Evolutionary conservation across 371 early-diverging fungal species (phyloP).

Genomic region (Rhizomucor pusillus): DNA sequence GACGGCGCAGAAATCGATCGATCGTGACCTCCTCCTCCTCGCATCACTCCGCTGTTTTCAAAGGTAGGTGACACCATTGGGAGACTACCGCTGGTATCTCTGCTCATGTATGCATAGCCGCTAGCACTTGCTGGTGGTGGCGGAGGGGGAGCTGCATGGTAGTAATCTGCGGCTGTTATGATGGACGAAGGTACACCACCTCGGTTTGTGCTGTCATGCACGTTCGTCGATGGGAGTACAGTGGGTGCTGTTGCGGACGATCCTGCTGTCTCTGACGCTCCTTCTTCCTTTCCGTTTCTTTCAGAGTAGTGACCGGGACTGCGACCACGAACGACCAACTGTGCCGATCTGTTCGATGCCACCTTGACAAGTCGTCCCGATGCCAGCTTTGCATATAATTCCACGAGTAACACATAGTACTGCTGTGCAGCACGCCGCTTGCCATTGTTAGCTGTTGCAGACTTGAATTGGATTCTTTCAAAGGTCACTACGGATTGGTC

Average conservation of each 20-base stretch:
- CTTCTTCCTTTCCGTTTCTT: neutral
- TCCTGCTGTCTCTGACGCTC: constrained; percentile 26
- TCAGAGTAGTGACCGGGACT: constrained; percentile 89
- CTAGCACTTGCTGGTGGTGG: neutral
- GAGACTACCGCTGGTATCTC: neutral
- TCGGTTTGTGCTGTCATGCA: neutral
- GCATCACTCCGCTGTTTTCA: neutral
- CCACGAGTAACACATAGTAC: constrained; percentile 73
- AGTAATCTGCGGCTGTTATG: neutral
- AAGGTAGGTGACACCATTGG: neutral
- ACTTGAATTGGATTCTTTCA: constrained; percentile 93
- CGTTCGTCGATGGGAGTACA: constrained; percentile 2
- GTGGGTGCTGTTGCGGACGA: neutral
- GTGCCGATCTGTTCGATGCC: constrained; percentile 68
- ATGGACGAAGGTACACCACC: neutral
- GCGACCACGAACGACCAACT: constrained; percentile 87
- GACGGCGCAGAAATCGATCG: constrained; percentile 13
- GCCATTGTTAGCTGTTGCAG: constrained; percentile 90
- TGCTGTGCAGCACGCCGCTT: constrained; percentile 86
- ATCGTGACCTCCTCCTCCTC: constrained; percentile 7
- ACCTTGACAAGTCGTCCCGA: constrained; percentile 51
- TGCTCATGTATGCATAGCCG: neutral
- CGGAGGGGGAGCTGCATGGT: neutral
- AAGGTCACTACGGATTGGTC: constrained; percentile 68
- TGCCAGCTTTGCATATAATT: constrained; percentile 59